A percentile compares a stretch with the other conserved stretches of the same genome.
These are phyloP conservation scores for Histomonas meleagridis DNA, from an alignment of 208 protist genomes.

Conservation along the genomic window DNA sequence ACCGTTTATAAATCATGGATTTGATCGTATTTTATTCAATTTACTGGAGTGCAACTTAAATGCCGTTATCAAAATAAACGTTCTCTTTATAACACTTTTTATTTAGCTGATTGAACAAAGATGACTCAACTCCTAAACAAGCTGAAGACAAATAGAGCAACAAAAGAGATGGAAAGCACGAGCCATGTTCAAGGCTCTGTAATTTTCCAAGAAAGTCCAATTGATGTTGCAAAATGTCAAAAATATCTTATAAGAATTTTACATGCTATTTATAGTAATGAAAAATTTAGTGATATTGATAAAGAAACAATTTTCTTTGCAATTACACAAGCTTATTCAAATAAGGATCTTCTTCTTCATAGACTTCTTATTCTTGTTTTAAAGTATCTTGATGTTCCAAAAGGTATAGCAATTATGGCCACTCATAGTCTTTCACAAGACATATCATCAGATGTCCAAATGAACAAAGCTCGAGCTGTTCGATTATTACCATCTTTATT, in stretches of 20 bases:
- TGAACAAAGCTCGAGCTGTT: not conserved
- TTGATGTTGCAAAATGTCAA: not conserved
- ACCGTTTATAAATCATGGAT: no score
- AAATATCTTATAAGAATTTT: not conserved
- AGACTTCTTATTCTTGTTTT: not conserved
- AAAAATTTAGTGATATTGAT: not conserved
- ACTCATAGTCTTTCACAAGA: not conserved
- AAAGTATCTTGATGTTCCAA: not conserved
- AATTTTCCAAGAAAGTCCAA: not conserved
- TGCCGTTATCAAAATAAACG: no score
- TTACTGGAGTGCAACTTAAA: no score
- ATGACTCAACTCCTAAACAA: no score
- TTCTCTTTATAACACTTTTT: no score
- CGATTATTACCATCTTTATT: not conserved
- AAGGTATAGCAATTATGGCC: not conserved
- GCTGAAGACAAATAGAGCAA: not conserved
- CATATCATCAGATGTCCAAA: not conserved
- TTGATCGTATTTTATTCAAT: no score
- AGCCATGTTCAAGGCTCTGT: not conserved
- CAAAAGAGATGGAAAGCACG: not conserved
- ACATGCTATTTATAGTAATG: not conserved
- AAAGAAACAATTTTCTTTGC: not conserved
- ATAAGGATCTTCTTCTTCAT: constrained; percentile 10
- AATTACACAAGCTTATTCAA: not conserved
- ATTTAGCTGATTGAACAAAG: no score